A percentile compares a stretch with the other conserved stretches of the same genome.
Conservation (phyloP, 768 basidiomycete species). For the Pulveroboletus sp. region DNA sequence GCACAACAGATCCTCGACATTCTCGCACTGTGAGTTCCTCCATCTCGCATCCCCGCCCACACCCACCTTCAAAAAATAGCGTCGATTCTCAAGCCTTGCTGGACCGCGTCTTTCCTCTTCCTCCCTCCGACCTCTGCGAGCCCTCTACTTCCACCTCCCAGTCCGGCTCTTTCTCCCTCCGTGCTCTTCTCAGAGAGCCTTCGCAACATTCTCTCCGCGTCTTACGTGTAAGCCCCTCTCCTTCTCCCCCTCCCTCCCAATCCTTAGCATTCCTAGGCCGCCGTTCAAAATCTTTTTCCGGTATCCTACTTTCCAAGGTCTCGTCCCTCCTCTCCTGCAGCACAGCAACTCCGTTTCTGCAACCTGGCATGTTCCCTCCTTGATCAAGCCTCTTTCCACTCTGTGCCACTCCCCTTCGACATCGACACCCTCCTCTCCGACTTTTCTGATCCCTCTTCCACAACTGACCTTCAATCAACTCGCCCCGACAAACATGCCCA, state of each 20-base stretch:
- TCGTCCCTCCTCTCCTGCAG: conserved; percentile 55
- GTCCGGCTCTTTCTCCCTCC: conserved; percentile 43
- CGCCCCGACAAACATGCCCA: conserved; percentile 28
- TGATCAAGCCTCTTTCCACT: conserved; percentile 58
- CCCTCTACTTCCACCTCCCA: conserved; percentile 37
- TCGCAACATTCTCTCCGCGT: conserved; percentile 50
- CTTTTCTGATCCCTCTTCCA: conserved; percentile 14
- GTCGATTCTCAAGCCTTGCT: conserved; percentile 72
- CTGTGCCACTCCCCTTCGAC: conserved; percentile 42
- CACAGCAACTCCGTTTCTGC: conserved; percentile 72
- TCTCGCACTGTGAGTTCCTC: conserved; percentile 45
- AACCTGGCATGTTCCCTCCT: conserved; percentile 67
- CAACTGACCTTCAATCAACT: conserved; percentile 23
- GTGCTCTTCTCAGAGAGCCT: conserved; percentile 51
- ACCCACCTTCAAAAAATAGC: conserved; percentile 31
- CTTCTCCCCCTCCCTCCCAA: conserved; percentile 10
- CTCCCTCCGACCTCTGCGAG: conserved; percentile 34
- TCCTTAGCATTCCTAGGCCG: conserved; percentile 38
- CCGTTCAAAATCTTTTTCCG: conserved; percentile 64
- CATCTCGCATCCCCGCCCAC: neutral
- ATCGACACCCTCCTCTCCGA: conserved; percentile 40
- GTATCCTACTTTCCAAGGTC: conserved; percentile 64
- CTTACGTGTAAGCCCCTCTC: conserved; percentile 45
- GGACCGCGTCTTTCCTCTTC: conserved; percentile 70
- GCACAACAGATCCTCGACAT: conserved; percentile 57